Evolutionary conservation across 2,329 filamentous ascomycete species (phyloP).

Genomic region (Cephalotrichum gorgonifer): DNA sequence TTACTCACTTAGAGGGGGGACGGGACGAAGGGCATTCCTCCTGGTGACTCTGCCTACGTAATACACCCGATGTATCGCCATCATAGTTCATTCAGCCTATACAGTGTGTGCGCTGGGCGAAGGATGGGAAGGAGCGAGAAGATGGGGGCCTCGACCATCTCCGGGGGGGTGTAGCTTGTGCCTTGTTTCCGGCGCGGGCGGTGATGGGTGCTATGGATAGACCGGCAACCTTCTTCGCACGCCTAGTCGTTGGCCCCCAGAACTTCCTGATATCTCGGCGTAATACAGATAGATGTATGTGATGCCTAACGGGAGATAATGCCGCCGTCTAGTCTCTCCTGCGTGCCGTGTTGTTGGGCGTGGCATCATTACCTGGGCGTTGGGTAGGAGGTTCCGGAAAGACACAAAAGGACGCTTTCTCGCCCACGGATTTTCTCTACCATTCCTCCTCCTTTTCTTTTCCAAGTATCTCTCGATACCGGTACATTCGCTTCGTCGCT

Average conservation of each 20-base stretch:
- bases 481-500: conserved; percentile 12
- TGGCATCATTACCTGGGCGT: background rate
- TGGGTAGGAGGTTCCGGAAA: background rate
- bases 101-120: background rate
- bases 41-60: background rate
- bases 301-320: background rate
- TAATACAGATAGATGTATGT: background rate
- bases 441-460: background rate
- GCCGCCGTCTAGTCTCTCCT: background rate
- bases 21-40: background rate
- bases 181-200: background rate
- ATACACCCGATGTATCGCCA: background rate
- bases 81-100: conserved; percentile 3
- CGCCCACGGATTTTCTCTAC: conserved; percentile 2
- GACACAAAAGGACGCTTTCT: conserved; percentile 7
- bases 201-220: background rate
- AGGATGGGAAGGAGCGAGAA: background rate
- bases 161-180: background rate
- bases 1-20: too few relatives aligned
- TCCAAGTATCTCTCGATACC: conserved; percentile 14
- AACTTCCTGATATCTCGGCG: background rate
- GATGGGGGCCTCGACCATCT: too few relatives aligned
- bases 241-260: background rate
- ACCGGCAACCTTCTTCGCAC: background rate
- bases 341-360: background rate